These are phyloP conservation scores for Lycium barbarum DNA, from an alignment of 257 asterid genomes.

Conservation along the genomic window DNA sequence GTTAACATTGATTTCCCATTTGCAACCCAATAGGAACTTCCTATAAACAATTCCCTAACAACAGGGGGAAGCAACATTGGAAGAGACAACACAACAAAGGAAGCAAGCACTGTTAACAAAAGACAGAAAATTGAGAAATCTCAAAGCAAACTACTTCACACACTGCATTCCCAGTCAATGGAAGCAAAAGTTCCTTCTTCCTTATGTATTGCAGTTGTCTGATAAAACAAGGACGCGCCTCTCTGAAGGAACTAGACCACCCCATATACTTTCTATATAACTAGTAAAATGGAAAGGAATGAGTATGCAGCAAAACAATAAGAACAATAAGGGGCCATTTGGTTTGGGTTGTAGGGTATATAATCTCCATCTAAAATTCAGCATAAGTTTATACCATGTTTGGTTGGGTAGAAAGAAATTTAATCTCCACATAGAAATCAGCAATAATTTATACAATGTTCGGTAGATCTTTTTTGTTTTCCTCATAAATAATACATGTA, in stretches of 20 bases:
- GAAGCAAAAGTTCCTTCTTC: conserved; percentile 1
- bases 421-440: neutral
- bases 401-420: neutral
- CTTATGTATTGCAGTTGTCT: neutral
- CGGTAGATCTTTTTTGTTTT: neutral
- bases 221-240: conserved; percentile 12
- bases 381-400: neutral
- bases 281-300: neutral
- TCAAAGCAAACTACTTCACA: neutral
- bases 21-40: neutral
- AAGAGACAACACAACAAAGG: neutral
- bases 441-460: neutral
- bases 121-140: neutral
- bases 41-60: neutral
- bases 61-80: neutral
- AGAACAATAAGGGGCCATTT: neutral
- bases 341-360: neutral
- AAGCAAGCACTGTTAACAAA: conserved; percentile 1
- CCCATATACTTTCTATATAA: neutral
- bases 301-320: neutral
- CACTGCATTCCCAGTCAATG: neutral
- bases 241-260: neutral
- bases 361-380: conserved; percentile 6
- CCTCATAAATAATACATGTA: neutral
- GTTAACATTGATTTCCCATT: neutral